These are phyloP conservation scores for Nitzschia sp. DNA, from an alignment of 108 stramenopile species.

Conservation along the genomic window DNA sequence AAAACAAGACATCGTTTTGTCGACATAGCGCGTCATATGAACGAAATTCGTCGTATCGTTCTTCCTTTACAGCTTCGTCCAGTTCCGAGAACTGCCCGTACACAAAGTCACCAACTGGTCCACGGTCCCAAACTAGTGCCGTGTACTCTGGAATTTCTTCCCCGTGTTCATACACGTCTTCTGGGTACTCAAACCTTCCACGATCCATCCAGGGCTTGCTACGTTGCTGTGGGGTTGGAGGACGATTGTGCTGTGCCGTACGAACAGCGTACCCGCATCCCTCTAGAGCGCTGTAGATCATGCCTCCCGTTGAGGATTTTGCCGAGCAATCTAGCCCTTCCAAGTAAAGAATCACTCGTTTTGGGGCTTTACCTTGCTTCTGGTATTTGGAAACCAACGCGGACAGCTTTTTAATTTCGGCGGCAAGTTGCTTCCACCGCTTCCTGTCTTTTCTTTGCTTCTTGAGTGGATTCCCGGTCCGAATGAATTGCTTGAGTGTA, in stretches of 20 bases:
- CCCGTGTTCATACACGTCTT: slow-evolving; percentile 21
- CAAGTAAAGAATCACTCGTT: slow-evolving; percentile 75
- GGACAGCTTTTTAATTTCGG: slow-evolving; percentile 38
- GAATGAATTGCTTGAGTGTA: slow-evolving; percentile 62
- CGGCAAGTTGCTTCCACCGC: slow-evolving; percentile 37
- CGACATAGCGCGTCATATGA: slow-evolving; percentile 60
- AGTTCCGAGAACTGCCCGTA: slow-evolving; percentile 55
- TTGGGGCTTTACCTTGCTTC: slow-evolving; percentile 49
- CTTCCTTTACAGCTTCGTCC: slow-evolving; percentile 30
- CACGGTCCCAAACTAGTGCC: slow-evolving; percentile 68
- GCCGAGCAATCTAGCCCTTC: slow-evolving; percentile 81
- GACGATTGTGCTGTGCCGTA: slow-evolving; percentile 72
- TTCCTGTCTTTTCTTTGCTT: slow-evolving; percentile 40
- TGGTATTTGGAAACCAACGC: slow-evolving; percentile 36
- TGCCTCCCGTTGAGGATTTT: slow-evolving; percentile 67
- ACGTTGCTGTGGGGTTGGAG: slow-evolving; percentile 72
- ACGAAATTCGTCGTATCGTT: slow-evolving; percentile 66
- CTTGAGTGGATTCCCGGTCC: slow-evolving; percentile 19
- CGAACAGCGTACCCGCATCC: slow-evolving; percentile 56
- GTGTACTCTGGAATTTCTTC: slow-evolving; percentile 36
- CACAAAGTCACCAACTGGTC: slow-evolving; percentile 54
- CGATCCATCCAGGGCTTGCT: slow-evolving; percentile 77
- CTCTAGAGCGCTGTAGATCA: slow-evolving; percentile 55
- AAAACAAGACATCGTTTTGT: slow-evolving; percentile 60
- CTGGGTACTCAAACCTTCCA: slow-evolving; percentile 55